phyloP scores from a whole-genome alignment of 164 flowering plant species.

The Liquidambar formosana region DNA sequence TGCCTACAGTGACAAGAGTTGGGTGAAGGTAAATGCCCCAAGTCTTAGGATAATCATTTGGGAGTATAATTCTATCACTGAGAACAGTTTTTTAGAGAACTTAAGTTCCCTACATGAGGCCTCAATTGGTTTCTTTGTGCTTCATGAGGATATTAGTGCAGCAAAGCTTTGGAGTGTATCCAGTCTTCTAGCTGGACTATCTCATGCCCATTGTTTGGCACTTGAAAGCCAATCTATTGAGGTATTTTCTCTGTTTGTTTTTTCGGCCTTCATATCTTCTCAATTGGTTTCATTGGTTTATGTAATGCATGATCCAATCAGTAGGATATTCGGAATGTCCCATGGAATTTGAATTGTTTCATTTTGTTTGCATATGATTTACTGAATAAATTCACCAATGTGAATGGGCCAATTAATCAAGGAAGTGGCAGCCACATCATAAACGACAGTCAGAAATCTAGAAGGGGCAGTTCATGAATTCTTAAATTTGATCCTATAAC shows the following conservation, averaged over 20 bases:
- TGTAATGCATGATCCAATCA: no score
- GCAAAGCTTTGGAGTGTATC: conserved; percentile 28
- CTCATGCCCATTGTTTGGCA: conserved; percentile 27
- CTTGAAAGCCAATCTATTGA: conserved; percentile 40
- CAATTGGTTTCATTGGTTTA: no score
- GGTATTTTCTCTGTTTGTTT: conserved; percentile 26
- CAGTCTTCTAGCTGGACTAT: conserved; percentile 37
- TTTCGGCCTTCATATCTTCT: no score
- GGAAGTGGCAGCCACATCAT: no score
- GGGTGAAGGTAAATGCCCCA: conserved; percentile 41
- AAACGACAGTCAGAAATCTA: no score
- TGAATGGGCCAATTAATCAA: no score
- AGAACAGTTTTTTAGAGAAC: conserved; percentile 19
- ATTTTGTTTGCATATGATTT: no score
- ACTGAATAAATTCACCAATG: no score
- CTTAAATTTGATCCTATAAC: no score
- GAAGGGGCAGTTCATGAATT: no score
- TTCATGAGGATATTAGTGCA: conserved; percentile 15
- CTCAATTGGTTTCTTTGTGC: conserved; percentile 29
- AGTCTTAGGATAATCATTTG: conserved; percentile 30
- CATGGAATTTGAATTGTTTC: no score
- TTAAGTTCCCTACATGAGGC: conserved; percentile 33
- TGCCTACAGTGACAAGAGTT: conserved; percentile 20
- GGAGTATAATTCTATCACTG: conserved; percentile 38
- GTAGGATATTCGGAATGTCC: no score